phyloP scores from a whole-genome alignment of 2,329 filamentous ascomycete species.

The Fusarium chuoi region DNA sequence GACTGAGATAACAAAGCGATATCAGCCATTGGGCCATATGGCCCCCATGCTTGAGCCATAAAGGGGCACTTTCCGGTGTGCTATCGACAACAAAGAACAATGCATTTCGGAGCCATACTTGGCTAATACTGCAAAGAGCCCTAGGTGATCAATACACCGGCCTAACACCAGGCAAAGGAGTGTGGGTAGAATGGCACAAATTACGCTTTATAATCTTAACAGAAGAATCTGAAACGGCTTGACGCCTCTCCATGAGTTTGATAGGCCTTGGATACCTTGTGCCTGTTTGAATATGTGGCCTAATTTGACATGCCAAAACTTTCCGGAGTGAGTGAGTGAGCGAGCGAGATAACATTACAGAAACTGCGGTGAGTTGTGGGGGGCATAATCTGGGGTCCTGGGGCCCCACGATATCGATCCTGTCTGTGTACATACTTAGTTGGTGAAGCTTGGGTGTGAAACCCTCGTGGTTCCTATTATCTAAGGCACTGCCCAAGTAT shows the following conservation, averaged over 20 bases:
- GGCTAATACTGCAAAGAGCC: not conserved
- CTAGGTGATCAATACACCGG: not conserved
- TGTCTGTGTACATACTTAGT: not conserved
- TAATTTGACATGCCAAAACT: not conserved
- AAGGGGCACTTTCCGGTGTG: not conserved
- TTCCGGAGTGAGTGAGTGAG: not conserved
- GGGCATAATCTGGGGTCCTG: conserved; percentile 29
- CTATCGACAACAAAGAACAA: conserved; percentile 15
- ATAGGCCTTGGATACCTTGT: not conserved
- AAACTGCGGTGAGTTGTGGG: conserved; percentile 39
- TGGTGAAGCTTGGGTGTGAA: not conserved
- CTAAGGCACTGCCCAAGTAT: not conserved
- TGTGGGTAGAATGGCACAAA: not conserved
- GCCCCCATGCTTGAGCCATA: not conserved
- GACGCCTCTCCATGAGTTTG: not conserved
- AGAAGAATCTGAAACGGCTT: not conserved
- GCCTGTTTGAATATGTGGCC: not conserved
- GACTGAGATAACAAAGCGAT: conserved; percentile 9
- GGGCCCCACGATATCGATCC: conserved; percentile 44
- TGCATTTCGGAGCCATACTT: not conserved
- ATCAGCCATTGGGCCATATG: not conserved
- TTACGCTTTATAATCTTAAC: not conserved
- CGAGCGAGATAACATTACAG: conserved; percentile 1
- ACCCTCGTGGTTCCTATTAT: not conserved
- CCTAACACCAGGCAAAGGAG: not conserved